Base-by-base conservation (phyloP, 768 basidiomycete species). In the Suillus plorans region DNA sequence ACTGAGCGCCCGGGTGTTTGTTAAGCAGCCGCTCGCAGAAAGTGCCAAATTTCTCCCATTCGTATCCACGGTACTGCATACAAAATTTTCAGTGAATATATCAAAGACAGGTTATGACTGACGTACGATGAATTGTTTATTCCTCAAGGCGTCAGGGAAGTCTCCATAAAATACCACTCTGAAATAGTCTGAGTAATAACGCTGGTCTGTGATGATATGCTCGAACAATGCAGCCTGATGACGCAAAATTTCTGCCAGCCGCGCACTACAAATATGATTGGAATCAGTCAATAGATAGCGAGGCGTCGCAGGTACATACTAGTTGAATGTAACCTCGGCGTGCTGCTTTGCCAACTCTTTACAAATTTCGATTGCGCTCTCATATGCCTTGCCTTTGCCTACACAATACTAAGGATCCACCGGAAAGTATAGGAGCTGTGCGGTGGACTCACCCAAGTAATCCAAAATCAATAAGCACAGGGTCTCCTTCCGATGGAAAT, bases 321-420 rank as follows among this genome's bases (percentile, higher is more conserved):
- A 95, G 75, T 96, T 92, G 81, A 92, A 97, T 7, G 95, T 94
- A 62, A 94, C 84, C 73, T 90, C 89, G 18, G 91, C 85, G 78
- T 98, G 96, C 74, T 98, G 95, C 66, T 80, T 86, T 16, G 90
- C 90, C 31, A 99, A 79, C 70, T 98, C 97, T 77, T 92, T 93
- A 79, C 94, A 96, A 58, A 98, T 91, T 56, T 94, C 91, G 64
- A 97, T 88, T 3, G 95, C 97, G 61, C 86, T 90, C 76, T 99
- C 97, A 86, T 94, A 99, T n/a, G 97, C 96, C 71, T 97, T 95
- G 12, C 96, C 97, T 77, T 95, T 93, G 59, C 94, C 94, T 95
- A 65, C 28, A 61, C 65, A 62, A 1, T 53, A 18, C 42, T 67
- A 56, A 69, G 50, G 60, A 63, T 41, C 56, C 61, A 62, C 57